phyloP scores from a whole-genome alignment of 257 asterid genomes.

The Phtheirospermum japonicum region DNA sequence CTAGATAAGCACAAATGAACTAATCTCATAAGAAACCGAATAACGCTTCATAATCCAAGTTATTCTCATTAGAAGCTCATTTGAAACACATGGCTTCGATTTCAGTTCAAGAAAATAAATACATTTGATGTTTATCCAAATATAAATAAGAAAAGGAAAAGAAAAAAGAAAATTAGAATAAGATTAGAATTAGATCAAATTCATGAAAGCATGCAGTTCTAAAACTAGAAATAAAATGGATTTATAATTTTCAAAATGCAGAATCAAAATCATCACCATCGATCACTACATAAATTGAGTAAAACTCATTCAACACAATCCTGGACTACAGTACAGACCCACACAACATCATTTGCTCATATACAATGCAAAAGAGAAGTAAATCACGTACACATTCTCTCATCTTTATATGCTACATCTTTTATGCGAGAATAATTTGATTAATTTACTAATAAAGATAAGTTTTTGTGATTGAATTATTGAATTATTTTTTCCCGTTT shows the following conservation, averaged over 20 bases:
- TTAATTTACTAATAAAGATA: too few species aligned
- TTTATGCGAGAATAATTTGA: too few species aligned
- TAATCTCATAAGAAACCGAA: not conserved
- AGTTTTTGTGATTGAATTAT: too few species aligned
- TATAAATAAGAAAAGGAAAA: slow-evolving; percentile 3
- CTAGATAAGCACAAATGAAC: too few species aligned
- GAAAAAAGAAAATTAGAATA: not conserved
- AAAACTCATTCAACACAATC: not conserved
- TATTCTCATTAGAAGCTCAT: not conserved
- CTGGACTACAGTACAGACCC: slow-evolving; percentile 14
- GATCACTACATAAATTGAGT: not conserved
- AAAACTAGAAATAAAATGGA: not conserved
- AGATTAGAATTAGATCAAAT: not conserved
- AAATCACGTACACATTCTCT: slow-evolving; percentile 6
- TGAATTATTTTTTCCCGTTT: too few species aligned
- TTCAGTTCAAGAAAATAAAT: not conserved
- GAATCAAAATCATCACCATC: slow-evolving; percentile 9
- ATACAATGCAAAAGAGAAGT: not conserved
- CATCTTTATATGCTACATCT: too few species aligned
- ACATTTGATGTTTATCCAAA: not conserved
- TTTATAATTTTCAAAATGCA: slow-evolving; percentile 13
- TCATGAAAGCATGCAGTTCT: not conserved
- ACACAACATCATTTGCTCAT: not conserved
- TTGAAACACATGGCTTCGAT: not conserved
- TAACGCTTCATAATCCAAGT: too few species aligned